Percentiles rank a stretch among this genome's conserved stretches.
Evolutionary conservation across 768 basidiomycete genomes (phyloP).

Genomic region (Trametes maxima): DNA sequence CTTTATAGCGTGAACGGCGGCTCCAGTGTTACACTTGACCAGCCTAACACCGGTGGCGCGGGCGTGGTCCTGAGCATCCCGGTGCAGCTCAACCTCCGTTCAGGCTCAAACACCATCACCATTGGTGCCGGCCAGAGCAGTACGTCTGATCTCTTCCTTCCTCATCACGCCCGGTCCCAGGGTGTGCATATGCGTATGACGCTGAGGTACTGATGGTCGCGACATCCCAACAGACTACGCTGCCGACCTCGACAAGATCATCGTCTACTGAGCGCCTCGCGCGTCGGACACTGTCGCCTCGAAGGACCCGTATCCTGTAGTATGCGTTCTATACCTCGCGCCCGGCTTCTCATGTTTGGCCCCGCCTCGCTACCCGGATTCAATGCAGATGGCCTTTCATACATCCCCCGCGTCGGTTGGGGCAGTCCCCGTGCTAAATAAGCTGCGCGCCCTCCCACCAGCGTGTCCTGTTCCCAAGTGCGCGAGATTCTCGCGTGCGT

Average conservation of each 20-base stretch:
- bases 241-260: slow-evolving; percentile 61
- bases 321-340: background rate
- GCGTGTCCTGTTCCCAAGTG: background rate
- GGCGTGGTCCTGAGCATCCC: slow-evolving; percentile 57
- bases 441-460: background rate
- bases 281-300: too few species aligned
- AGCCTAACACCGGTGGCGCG: slow-evolving; percentile 59
- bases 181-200: background rate
- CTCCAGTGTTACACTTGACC: slow-evolving; percentile 51
- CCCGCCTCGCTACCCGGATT: background rate
- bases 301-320: background rate
- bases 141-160: slow-evolving; percentile 35
- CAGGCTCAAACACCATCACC: slow-evolving; percentile 54
- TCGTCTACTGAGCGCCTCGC: slow-evolving; percentile 46
- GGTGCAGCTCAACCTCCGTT: slow-evolving; percentile 51
- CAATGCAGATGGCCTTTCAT: background rate
- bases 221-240: slow-evolving; percentile 46
- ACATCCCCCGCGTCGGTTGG: background rate
- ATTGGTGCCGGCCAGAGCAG: slow-evolving; percentile 52
- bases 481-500: background rate
- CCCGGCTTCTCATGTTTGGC: slow-evolving; percentile 5
- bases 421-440: slow-evolving; percentile 8
- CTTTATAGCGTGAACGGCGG: slow-evolving; percentile 57
- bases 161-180: background rate
- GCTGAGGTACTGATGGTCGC: background rate